phyloP scores from a whole-genome alignment of 2,329 filamentous ascomycete genomes.

The Nectriaceae sp. region DNA sequence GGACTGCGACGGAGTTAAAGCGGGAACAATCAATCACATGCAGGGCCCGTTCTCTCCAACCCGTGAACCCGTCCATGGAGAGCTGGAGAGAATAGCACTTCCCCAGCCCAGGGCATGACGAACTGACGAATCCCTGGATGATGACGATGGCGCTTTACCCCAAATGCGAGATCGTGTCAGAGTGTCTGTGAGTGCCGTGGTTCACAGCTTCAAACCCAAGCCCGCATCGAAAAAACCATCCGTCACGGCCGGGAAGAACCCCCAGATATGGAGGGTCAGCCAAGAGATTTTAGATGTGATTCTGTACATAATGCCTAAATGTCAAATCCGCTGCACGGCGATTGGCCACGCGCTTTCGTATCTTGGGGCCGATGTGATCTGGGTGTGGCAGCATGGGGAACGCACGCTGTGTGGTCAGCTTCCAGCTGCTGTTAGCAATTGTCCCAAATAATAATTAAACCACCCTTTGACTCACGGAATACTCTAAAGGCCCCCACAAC shows the following conservation, averaged over 20 bases:
- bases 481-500: not conserved
- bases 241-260: not conserved
- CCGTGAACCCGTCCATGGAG: too few relatives aligned
- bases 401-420: not conserved
- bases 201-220: not conserved
- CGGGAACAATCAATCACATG: too few relatives aligned
- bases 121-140: too few relatives aligned
- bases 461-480: constrained; percentile 25
- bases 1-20: too few relatives aligned
- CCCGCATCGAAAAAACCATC: not conserved
- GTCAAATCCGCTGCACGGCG: not conserved
- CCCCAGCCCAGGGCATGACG: too few relatives aligned
- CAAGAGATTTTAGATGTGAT: not conserved
- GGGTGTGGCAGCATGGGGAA: not conserved
- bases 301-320: not conserved
- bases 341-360: not conserved
- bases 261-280: not conserved
- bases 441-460: constrained; percentile 21
- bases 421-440: constrained; percentile 17
- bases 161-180: too few relatives aligned
- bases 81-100: too few relatives aligned
- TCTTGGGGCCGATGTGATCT: not conserved
- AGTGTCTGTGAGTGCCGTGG: too few relatives aligned
- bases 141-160: too few relatives aligned
- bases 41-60: too few relatives aligned